phyloP scores from a whole-genome alignment of 805 yeast genomes.

The Ogataea henricii region DNA sequence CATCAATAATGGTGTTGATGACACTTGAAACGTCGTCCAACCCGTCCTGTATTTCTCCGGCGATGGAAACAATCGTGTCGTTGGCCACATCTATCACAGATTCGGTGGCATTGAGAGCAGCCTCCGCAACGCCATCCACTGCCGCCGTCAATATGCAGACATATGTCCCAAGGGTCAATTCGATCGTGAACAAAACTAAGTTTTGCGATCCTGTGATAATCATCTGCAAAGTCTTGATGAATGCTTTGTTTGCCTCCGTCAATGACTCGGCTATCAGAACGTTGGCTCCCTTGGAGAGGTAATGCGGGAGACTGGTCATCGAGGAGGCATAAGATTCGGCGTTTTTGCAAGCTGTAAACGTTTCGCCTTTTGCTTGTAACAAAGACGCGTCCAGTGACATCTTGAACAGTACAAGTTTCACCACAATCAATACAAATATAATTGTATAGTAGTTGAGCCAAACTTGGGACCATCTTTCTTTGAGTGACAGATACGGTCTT shows the following conservation, averaged over 20 bases:
- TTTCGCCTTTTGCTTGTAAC: slow-evolving; percentile 38
- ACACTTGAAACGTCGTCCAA: slow-evolving; percentile 58
- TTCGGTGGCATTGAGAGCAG: slow-evolving; percentile 75
- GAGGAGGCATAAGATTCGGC: slow-evolving; percentile 42
- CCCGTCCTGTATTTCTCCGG: slow-evolving; percentile 66
- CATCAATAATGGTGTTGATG: slow-evolving; percentile 54
- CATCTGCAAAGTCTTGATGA: slow-evolving; percentile 45
- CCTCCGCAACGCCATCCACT: slow-evolving; percentile 68
- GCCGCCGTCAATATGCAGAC: slow-evolving; percentile 79
- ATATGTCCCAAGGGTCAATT: slow-evolving; percentile 81
- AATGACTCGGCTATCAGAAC: slow-evolving; percentile 48
- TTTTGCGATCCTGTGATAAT: slow-evolving; percentile 59
- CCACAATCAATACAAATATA: slow-evolving; percentile 50
- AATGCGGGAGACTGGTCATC: slow-evolving; percentile 53
- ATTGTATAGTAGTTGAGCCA: slow-evolving; percentile 70
- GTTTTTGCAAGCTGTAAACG: slow-evolving; percentile 47
- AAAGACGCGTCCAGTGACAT: slow-evolving; percentile 47
- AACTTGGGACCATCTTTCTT: slow-evolving; percentile 60
- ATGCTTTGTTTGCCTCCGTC: slow-evolving; percentile 48
- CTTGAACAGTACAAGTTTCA: slow-evolving; percentile 63
- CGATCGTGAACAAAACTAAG: slow-evolving; percentile 63
- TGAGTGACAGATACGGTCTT: slow-evolving; percentile 46
- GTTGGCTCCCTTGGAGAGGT: slow-evolving; percentile 57
- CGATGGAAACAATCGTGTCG: slow-evolving; percentile 52
- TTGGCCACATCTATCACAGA: slow-evolving; percentile 62